These are phyloP conservation scores for Porcisia hertigi DNA, from an alignment of 208 protist genomes.

Conservation along the genomic window DNA sequence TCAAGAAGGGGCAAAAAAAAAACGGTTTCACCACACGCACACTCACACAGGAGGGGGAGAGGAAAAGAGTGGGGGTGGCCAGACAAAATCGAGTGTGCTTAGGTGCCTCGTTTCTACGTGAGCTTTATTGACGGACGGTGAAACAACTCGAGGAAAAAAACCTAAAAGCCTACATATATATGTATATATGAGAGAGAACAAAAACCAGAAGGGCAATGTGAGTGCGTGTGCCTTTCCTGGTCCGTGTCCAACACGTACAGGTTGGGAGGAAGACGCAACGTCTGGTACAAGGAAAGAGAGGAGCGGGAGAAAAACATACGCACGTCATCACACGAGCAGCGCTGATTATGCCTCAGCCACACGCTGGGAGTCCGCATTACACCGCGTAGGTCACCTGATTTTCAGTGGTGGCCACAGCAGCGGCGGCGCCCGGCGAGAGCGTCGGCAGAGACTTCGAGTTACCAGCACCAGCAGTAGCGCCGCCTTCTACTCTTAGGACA, in stretches of 20 bases:
- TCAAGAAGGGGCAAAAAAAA: neutral
- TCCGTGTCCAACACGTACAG: neutral
- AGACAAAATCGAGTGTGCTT: neutral
- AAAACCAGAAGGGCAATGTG: neutral
- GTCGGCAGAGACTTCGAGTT: slow-evolving; percentile 11
- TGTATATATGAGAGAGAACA: neutral
- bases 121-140: neutral
- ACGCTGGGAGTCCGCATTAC: neutral
- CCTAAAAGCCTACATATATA: too few species aligned
- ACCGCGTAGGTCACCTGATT: slow-evolving; percentile 30
- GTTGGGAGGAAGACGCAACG: slow-evolving; percentile 1
- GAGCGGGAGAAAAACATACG: neutral
- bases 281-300: slow-evolving; percentile 12
- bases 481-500: slow-evolving; percentile 6
- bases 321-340: neutral
- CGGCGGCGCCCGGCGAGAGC: slow-evolving; percentile 35
- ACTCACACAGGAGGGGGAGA: neutral
- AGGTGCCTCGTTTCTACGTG: neutral
- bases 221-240: neutral
- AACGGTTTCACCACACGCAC: neutral
- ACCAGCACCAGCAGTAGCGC: slow-evolving; percentile 1
- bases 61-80: neutral
- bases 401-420: slow-evolving; percentile 19
- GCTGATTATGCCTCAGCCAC: neutral
- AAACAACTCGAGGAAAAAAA: neutral